These are phyloP conservation scores for Rubia peregrina DNA, from an alignment of 305 asterid species.

Conservation along the genomic window DNA sequence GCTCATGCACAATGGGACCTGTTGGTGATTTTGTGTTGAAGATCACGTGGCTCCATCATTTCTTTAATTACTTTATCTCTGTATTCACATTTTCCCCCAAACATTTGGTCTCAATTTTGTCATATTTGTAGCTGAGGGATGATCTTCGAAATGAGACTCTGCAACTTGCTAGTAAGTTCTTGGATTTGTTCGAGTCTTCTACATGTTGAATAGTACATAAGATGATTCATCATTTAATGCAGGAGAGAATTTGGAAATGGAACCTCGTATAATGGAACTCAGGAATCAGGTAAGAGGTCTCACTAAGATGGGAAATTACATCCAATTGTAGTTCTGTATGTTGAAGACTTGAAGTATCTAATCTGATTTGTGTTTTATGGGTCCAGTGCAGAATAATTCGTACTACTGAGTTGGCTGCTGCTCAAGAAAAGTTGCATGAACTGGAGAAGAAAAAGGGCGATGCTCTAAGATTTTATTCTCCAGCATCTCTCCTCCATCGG, in stretches of 20 bases:
- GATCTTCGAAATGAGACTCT: constrained; percentile 74
- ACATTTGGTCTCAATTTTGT: constrained; percentile 10
- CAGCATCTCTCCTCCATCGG: constrained; percentile 58
- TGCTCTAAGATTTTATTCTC: constrained; percentile 50
- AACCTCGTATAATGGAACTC: constrained; percentile 77
- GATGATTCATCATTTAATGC: not conserved
- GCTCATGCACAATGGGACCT: not conserved
- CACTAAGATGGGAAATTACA: constrained; percentile 7
- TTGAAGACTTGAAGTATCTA: not conserved
- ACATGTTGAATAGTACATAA: constrained; percentile 8
- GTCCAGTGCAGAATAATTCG: constrained; percentile 84
- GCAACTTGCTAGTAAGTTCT: constrained; percentile 85
- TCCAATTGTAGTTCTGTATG: constrained; percentile 1
- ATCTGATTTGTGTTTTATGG: constrained; percentile 22
- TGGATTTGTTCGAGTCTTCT: constrained; percentile 2
- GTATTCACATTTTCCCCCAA: constrained; percentile 3
- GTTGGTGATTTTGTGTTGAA: not conserved
- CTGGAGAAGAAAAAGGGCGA: constrained; percentile 68
- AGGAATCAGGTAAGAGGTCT: constrained; percentile 75
- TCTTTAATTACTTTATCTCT: not conserved
- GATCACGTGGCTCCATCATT: not conserved
- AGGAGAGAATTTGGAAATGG: constrained; percentile 91
- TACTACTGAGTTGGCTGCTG: constrained; percentile 90
- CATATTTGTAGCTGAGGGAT: constrained; percentile 61
- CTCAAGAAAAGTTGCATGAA: constrained; percentile 82